Base-by-base conservation (phyloP, 495 filamentous ascomycete genomes). In the Gamarada debralockiae region DNA sequence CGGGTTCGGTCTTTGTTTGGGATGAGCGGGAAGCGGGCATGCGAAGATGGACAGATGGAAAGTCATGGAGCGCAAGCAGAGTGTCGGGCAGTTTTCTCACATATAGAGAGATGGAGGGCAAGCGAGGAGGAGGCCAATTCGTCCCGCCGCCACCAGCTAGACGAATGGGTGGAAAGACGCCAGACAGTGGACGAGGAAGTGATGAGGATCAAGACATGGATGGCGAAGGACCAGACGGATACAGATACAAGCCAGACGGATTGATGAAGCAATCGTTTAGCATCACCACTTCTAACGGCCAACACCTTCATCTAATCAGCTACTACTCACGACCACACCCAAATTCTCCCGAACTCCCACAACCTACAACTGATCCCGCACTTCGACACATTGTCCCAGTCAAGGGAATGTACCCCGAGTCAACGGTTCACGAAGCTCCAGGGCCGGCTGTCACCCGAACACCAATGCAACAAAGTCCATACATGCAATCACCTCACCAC, bases 181-280 rank as follows among this genome's bases (percentile, higher is more conserved):
- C 90, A 14, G 89, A 92, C 37, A 88, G 86, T 60, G 75, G 75
- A 48, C 79, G 85, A 58, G 82, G 84, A 27, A 92, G 87, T 64
- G 92, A 96, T 60, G 89, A 88, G 22, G 86, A 89, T 46, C 66
- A 73, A 24, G 85, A 85, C 42, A 80, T 82, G 57, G 84, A 84
- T 53, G 89, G 92, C 25, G 89, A 90, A 38, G 93, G 92, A 31
- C 93, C 88, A 0, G 93, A 98, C 67, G 93, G 93, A 12, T 98
- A 97, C 66, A 80, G 92, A 48, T 98, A 98, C 70, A 98, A 98
- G 72, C 85, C 88, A 1, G 93, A 97, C 61, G 93, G 93, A 0
- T 73, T 98, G 31, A 96, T 96, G 91, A 98, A 98, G 75, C 93
- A 98, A 69, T 97, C 93, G 0, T 98, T 97, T 77, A 97, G 92